A percentile compares a stretch with the other conserved stretches of the same genome.
Evolutionary conservation across 768 basidiomycete species (phyloP).

Genomic region (Mycena filopes): DNA sequence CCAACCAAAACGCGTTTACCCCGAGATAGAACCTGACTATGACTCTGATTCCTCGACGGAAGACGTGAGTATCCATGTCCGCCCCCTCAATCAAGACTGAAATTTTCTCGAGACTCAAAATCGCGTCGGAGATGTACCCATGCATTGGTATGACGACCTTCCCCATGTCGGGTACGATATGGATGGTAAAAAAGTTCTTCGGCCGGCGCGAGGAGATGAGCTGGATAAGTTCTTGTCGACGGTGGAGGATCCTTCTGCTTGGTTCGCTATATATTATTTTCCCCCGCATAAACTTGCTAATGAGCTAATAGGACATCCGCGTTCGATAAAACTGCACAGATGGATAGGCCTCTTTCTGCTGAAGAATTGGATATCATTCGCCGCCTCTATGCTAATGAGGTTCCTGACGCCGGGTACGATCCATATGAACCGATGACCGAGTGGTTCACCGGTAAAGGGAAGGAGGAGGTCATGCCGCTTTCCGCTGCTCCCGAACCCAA

Average conservation of each 20-base stretch:
- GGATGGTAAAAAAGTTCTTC: conserved; percentile 92
- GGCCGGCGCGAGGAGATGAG: conserved; percentile 95
- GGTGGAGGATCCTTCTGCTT: conserved; percentile 90
- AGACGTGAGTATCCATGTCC: conserved; percentile 66
- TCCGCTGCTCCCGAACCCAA: conserved; percentile 95
- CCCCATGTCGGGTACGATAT: conserved; percentile 99
- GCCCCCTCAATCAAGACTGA: conserved; percentile 26
- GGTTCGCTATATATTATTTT: conserved; percentile 61
- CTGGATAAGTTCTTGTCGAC: conserved; percentile 96
- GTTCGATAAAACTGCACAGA: conserved; percentile 88
- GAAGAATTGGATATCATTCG: conserved; percentile 97
- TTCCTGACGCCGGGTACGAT: conserved; percentile 89
- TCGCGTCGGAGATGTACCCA: conserved; percentile 93
- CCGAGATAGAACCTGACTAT: conserved; percentile 90
- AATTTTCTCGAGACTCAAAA: conserved; percentile 79
- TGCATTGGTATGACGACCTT: conserved; percentile 99
- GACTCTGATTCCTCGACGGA: conserved; percentile 93
- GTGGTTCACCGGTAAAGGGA: conserved; percentile 97
- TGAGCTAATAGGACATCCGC: conserved; percentile 78
- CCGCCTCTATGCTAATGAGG: conserved; percentile 89
- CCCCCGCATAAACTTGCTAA: conserved; percentile 4
- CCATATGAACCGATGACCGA: conserved; percentile 94
- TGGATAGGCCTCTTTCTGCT: conserved; percentile 85
- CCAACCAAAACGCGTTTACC: conserved; percentile 84
- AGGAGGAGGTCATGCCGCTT: conserved; percentile 94